Base-by-base conservation (phyloP, 306 rosid species). In the Vicia sativa region DNA sequence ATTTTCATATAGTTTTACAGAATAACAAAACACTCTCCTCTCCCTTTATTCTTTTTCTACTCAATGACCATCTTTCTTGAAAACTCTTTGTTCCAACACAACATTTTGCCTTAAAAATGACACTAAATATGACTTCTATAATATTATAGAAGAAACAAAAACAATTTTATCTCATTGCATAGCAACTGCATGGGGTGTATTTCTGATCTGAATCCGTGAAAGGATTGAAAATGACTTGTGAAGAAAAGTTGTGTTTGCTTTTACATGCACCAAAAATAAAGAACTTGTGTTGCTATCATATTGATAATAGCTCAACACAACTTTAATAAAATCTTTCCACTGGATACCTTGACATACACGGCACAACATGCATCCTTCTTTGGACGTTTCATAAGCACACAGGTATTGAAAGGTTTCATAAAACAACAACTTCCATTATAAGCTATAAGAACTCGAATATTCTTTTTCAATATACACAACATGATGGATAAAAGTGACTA, bases 351-450 rank as follows among this genome's bases (percentile, higher is more conserved):
- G 57, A 10, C 48, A 58, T 34, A 16, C 67, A 62, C 52, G 67
- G 39, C 39, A 59, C 9, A 9, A 7, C 38, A 49, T n/a, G 23
- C 11, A 63, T 23, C 28, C 72, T 54, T 14, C 6, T 52, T 11
- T 49, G 64, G 39, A 63, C n/a, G 13, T 64, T 64, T 64, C 18
- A 44, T n/a, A n/a, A n/a, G n/a, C n/a, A n/a, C n/a, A n/a, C n/a
- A n/a, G n/a, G n/a, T n/a, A n/a, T n/a, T n/a, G n/a, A n/a, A n/a
- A n/a, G n/a, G n/a, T n/a, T n/a, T n/a, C n/a, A n/a, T 57, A 49
- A 49, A 49, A 49, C 13, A 16, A 26, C 25, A 29, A 57, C 19
- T 57, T 58, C 43, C n/a, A 31, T 34, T 34, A 34, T 59, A 34
- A 59, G 65, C 11, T 8, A n/a, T n/a, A 9, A 9, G 44, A 15